Evolutionary conservation across 192 early-diverging fungal species (phyloP).

Genomic region (Ramicandelaber brevisporus): DNA sequence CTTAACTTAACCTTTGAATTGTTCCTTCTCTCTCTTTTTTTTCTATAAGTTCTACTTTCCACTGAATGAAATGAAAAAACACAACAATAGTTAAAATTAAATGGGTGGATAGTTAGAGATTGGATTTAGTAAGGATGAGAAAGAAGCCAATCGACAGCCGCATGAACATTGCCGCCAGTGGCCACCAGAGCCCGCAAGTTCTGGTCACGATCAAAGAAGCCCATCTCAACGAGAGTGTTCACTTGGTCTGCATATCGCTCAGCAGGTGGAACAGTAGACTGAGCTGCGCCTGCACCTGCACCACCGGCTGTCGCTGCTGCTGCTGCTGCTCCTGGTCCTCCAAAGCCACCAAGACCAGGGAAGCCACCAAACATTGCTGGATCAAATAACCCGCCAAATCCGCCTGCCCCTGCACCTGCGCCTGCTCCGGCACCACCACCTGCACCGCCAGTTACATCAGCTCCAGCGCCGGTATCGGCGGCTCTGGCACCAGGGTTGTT

Average conservation of each 20-base stretch:
- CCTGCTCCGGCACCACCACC: conserved; percentile 4
- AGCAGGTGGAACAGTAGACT: conserved; percentile 15
- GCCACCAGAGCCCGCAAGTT: conserved; percentile 71
- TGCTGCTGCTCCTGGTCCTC: no score
- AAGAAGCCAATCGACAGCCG: conserved; percentile 69
- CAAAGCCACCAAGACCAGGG: no score
- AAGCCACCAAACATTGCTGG: no score
- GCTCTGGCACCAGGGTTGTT: not conserved
- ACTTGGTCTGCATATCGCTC: conserved; percentile 12
- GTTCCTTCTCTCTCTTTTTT: no score
- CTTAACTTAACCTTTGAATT: no score
- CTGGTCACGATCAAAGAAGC: conserved; percentile 65
- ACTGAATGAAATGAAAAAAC: not conserved
- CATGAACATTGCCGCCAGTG: conserved; percentile 73
- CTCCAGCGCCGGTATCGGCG: conserved; percentile 9
- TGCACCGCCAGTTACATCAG: conserved; percentile 4
- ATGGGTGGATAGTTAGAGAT: not conserved
- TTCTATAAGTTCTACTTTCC: no score
- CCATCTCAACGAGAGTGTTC: no score
- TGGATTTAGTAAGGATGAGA: conserved; percentile 5
- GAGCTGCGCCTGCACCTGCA: conserved; percentile 55
- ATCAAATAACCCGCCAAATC: conserved; percentile 7
- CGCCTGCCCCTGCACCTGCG: no score
- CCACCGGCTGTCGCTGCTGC: conserved; percentile 20
- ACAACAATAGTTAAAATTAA: not conserved